Evolutionary conservation across 305 asterid genomes (phyloP).

Genomic region (Rubia occidens): DNA sequence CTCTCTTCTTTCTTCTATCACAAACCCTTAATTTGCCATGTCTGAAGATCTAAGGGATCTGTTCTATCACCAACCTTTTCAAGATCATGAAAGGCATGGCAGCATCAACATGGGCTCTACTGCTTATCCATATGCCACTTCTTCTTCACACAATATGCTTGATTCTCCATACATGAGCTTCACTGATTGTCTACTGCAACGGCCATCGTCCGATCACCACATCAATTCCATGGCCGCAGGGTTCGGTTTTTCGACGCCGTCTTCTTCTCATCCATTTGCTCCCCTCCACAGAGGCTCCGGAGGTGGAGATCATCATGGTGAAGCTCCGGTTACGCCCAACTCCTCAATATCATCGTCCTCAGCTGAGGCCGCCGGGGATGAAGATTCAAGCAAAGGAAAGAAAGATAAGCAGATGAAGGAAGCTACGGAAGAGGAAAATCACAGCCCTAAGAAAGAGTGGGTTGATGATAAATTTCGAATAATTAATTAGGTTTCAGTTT

Average conservation of each 20-base stretch:
- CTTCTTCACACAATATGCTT: conserved; percentile 30
- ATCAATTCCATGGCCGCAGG: conserved; percentile 21
- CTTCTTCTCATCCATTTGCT: conserved; percentile 27
- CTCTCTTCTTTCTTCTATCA: background rate
- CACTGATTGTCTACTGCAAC: conserved; percentile 31
- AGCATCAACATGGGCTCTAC: conserved; percentile 5
- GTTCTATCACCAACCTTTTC: conserved; percentile 50
- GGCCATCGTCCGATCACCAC: conserved; percentile 27
- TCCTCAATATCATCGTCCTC: conserved; percentile 56
- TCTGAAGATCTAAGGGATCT: conserved; percentile 44
- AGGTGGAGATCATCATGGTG: conserved; percentile 20
- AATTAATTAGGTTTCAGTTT: background rate
- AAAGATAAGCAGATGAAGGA: conserved; percentile 30
- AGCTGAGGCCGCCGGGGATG: conserved; percentile 42
- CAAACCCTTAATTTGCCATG: conserved; percentile 32
- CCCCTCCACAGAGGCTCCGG: conserved; percentile 23
- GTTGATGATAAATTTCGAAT: background rate
- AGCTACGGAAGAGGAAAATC: conserved; percentile 30
- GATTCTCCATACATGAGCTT: conserved; percentile 43
- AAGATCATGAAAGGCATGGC: conserved; percentile 21
- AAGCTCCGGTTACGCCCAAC: conserved; percentile 56
- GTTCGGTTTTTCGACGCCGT: conserved; percentile 26
- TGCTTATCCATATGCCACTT: conserved; percentile 8
- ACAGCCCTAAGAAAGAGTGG: conserved; percentile 41
- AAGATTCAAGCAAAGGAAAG: conserved; percentile 38